Conservation (phyloP, 495 filamentous ascomycete genomes). For the Aspergillus indologenus region DNA sequence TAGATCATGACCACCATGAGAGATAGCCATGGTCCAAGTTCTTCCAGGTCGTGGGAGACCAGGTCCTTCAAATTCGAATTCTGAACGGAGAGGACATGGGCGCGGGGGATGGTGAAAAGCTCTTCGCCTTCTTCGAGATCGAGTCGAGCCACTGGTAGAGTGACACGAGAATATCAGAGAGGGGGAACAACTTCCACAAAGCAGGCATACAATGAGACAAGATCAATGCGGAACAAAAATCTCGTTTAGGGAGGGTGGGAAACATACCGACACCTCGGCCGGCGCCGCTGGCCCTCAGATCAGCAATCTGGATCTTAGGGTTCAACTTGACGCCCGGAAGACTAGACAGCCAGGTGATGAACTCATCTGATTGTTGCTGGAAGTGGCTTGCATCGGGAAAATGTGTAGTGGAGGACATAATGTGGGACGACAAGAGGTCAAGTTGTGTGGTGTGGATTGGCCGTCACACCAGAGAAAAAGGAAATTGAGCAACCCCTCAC, state of each 20-base stretch:
- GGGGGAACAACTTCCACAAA: constrained; percentile 10
- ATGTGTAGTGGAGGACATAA: constrained; percentile 40
- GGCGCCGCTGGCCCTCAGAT: constrained; percentile 48
- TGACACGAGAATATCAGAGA: constrained; percentile 25
- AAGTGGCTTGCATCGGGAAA: constrained; percentile 44
- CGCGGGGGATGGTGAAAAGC: constrained; percentile 61
- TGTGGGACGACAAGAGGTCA: constrained; percentile 15
- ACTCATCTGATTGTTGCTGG: constrained; percentile 45
- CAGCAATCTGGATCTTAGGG: constrained; percentile 52
- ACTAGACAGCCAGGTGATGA: constrained; percentile 53
- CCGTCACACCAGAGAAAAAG: constrained; percentile 15
- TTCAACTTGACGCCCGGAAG: constrained; percentile 51
- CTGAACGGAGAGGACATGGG: constrained; percentile 50
- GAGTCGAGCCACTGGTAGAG: constrained; percentile 48
- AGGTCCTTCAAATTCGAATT: constrained; percentile 48
- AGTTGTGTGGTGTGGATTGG: constrained; percentile 11
- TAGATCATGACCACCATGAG: constrained; percentile 80
- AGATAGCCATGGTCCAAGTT: constrained; percentile 53
- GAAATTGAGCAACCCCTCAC: constrained; percentile 9
- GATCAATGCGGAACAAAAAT: constrained; percentile 23
- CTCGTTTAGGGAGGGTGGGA: constrained; percentile 14
- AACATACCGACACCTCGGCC: constrained; percentile 62
- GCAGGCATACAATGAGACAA: constrained; percentile 12
- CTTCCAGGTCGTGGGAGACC: constrained; percentile 43
- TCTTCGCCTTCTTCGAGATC: constrained; percentile 61